Base-by-base conservation (phyloP, 495 filamentous ascomycete species). In the Hyaloscypha bicolor region DNA sequence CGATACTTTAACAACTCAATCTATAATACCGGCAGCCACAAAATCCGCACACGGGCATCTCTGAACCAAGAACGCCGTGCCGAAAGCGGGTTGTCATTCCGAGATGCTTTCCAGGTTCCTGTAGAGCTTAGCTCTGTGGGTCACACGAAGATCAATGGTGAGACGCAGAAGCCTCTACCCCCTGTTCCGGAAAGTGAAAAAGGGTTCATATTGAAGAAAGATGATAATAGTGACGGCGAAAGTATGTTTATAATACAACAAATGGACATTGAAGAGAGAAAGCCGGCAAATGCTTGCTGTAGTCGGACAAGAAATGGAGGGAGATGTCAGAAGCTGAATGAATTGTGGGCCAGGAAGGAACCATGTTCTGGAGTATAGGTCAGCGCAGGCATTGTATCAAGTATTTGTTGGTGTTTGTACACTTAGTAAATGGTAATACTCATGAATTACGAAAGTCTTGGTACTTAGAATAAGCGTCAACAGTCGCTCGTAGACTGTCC, bases 1-100 rank as follows among this genome's bases (percentile, higher is more conserved):
- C 63, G 71, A 32, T 56, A 29, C 37, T 64, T 64, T 25, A 51
- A 70, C 39, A 55, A 64, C 21, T 19, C 42, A 48, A 48, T 2
- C 16, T 4, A 48, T 19, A 48, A 12, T 19, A 1, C 42, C 9
- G 16, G 42, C 42, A 48, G 42, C 16, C 42, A 11, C 42, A 6
- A 4, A 14, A 11, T 48, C 16, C 42, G 2, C 16, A 48, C 9
- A 48, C 9, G 42, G 11, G 16, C 42, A 4, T 48, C 42, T 19
- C 9, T 11, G 4, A 48, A 16, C 16, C 42, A 14, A 4, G 42
- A 16, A 12, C 11, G 16, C 16, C 9, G 42, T 1, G 11, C 16
- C 4, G 42, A 48, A 19, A 19, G 42, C 1, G 42, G 42, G 16
- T 0, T 19, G 42, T 19, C 42, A 16, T 48, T 48, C 16, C 42